Conservation (phyloP, 2,329 filamentous ascomycete genomes). For the Aspergillus udagawae region DNA sequence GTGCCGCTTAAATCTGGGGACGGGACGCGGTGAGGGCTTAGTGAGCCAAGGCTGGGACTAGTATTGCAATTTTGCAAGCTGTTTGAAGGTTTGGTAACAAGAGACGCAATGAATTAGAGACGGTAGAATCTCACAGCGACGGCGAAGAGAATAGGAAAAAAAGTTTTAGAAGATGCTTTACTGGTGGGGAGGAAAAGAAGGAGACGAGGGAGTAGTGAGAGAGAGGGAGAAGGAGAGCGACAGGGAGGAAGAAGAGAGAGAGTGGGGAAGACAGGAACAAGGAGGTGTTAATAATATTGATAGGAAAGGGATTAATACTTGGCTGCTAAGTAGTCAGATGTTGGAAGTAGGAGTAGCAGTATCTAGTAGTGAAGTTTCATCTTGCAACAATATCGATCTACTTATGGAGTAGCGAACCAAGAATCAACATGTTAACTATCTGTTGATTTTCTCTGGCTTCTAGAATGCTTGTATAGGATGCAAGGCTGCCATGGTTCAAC, state of each 20-base stretch:
- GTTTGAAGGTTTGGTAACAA: conserved; percentile 1
- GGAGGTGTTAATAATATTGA: conserved; percentile 3
- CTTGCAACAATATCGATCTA: not conserved
- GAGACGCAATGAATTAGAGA: not conserved
- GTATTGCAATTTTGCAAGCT: conserved; percentile 1
- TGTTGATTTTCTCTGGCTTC: not conserved
- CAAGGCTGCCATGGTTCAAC: not conserved
- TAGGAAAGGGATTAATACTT: not conserved
- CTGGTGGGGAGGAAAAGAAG: conserved; percentile 8
- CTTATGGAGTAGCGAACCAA: not conserved
- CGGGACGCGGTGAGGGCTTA: conserved; percentile 8
- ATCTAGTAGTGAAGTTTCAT: not conserved
- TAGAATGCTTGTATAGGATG: not conserved
- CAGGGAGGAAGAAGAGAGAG: conserved; percentile 6
- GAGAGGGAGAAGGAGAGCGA: conserved; percentile 1
- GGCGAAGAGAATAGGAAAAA: not conserved
- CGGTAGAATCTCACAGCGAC: not conserved
- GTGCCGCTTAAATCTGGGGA: conserved; percentile 10
- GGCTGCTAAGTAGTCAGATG: not conserved
- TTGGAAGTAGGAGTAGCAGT: not conserved
- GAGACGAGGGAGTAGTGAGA: conserved; percentile 6
- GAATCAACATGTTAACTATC: not conserved
- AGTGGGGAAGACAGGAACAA: conserved; percentile 13
- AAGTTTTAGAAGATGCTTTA: not conserved
- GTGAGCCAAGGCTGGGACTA: not conserved